These are phyloP conservation scores for Termitomyces sp. DNA, from an alignment of 768 basidiomycete genomes.

Conservation along the genomic window DNA sequence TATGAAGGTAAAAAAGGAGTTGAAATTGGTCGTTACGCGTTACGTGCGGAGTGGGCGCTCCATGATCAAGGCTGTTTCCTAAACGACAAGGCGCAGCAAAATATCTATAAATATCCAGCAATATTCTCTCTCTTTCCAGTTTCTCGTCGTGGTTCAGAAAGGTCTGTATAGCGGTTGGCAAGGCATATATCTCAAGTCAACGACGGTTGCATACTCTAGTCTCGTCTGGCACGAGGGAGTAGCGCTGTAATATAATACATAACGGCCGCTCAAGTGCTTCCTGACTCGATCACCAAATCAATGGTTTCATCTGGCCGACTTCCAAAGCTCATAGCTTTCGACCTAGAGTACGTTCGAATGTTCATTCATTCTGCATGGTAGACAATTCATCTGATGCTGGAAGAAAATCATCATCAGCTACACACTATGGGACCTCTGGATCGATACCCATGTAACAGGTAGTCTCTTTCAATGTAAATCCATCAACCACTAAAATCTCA, in stretches of 20 bases:
- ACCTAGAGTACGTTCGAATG: slow-evolving; percentile 58
- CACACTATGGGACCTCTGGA: slow-evolving; percentile 86
- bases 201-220: not conserved
- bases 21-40: too few species aligned
- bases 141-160: not conserved
- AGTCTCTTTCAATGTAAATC: not conserved
- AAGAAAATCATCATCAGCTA: slow-evolving; percentile 44
- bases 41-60: too few species aligned
- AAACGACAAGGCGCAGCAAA: not conserved
- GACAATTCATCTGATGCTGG: not conserved
- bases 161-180: too few species aligned
- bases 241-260: not conserved
- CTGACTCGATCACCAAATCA: too few species aligned
- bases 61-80: not conserved
- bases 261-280: too few species aligned
- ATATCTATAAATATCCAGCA: not conserved
- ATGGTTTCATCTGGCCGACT: slow-evolving; percentile 10
- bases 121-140: not conserved
- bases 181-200: too few species aligned
- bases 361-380: not conserved
- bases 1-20: not conserved
- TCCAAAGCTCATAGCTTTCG: slow-evolving; percentile 74
- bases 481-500: not conserved
- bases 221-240: not conserved
- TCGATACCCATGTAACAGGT: slow-evolving; percentile 74